These are phyloP conservation scores for Pleurotus tuoliensis DNA, from an alignment of 768 basidiomycete genomes.

Conservation along the genomic window DNA sequence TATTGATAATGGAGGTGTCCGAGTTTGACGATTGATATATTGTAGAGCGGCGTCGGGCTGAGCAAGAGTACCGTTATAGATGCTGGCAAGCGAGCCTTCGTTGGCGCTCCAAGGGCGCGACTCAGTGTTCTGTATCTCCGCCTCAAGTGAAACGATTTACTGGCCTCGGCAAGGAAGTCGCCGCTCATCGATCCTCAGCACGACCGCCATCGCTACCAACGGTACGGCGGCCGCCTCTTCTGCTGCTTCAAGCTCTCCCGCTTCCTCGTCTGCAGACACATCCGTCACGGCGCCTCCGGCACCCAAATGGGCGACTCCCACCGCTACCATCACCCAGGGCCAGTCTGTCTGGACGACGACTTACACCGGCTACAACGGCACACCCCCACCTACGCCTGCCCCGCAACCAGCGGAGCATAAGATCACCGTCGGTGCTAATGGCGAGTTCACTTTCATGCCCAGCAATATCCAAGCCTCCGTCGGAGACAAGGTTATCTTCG, in stretches of 20 bases:
- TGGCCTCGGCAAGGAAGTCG: too few species aligned
- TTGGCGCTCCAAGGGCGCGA: too few species aligned
- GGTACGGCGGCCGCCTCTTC: conserved; percentile 10
- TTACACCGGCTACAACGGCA: conserved; percentile 21
- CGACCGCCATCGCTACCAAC: conserved; percentile 25
- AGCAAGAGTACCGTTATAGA: too few species aligned
- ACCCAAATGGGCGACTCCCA: conserved; percentile 23
- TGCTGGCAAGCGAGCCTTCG: too few species aligned
- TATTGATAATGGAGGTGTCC: too few species aligned
- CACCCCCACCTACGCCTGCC: conserved; percentile 16
- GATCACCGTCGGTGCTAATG: conserved; percentile 16
- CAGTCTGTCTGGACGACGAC: conserved; percentile 21
- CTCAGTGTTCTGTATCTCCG: too few species aligned
- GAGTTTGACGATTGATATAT: too few species aligned
- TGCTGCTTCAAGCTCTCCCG: conserved; percentile 7
- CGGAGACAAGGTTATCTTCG: conserved; percentile 20
- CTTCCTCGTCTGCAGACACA: conserved; percentile 10
- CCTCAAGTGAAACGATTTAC: too few species aligned
- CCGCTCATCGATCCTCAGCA: too few species aligned
- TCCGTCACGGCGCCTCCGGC: conserved; percentile 20
- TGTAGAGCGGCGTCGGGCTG: too few species aligned
- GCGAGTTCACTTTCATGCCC: conserved; percentile 13
- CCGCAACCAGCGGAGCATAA: conserved; percentile 14
- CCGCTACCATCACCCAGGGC: conserved; percentile 26
- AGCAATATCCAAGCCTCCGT: conserved; percentile 17